These are phyloP conservation scores for Casuarina glauca DNA, from an alignment of 306 rosid genomes.

Conservation along the genomic window DNA sequence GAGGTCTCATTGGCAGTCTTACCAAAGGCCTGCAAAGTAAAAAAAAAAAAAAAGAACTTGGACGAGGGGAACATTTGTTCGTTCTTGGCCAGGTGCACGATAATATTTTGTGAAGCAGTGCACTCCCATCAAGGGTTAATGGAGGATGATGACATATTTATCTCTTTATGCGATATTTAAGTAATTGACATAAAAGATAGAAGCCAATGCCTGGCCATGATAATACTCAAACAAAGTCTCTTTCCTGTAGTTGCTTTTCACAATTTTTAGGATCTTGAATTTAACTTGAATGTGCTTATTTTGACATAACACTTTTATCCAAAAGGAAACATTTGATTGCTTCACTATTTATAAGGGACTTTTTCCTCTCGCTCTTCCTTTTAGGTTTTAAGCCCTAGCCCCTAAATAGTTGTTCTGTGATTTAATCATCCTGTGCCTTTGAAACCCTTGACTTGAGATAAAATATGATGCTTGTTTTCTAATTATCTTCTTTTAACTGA, in stretches of 20 bases:
- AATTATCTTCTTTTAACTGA: not conserved
- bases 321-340: not conserved
- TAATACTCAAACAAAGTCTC: not conserved
- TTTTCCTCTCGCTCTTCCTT: not conserved
- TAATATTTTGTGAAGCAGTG: not conserved
- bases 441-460: not conserved
- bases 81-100: not conserved
- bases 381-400: not conserved
- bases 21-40: not conserved
- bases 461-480: not conserved
- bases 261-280: not conserved
- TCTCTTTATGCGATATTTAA: not conserved
- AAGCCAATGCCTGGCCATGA: not conserved
- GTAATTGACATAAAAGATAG: not conserved
- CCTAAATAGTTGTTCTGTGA: not conserved
- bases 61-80: not conserved
- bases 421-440: not conserved
- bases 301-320: not conserved
- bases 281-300: not conserved
- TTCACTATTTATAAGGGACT: not conserved
- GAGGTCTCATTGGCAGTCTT: not conserved
- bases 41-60: not conserved
- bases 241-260: not conserved
- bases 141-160: not conserved
- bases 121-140: slow-evolving; percentile 1